Evolutionary conservation across 768 basidiomycete genomes (phyloP), one percentile per base, ranked within the genome.

Genomic region (Hygrophorus russula): DNA sequence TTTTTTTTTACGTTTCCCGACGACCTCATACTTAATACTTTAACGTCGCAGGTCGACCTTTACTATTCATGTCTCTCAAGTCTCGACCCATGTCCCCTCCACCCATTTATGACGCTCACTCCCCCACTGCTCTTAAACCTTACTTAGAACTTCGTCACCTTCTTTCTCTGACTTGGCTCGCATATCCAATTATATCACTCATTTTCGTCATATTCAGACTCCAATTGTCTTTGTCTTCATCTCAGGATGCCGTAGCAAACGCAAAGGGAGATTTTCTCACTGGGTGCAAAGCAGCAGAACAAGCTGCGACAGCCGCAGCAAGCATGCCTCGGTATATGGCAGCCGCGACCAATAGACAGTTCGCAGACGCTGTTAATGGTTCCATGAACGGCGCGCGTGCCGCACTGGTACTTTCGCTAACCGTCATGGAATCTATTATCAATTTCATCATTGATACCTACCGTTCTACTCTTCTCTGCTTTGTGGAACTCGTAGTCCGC

Each of bases 371-470:
- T 1, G 78, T 88, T 45, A 90, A 93, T 52, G 86, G 71, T 11
- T 76, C 80, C 0, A 73, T 96, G 61, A 69, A 81, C 43, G 87
- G 72, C 17, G 82, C 90, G 13, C 81, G 86, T 15, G 77, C 69
- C 8, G 73, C 82, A 5, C 71, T 96, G 41, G 65, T 83, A 29
- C 64, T 88, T 32, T 64, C 87, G 2, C 65, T 97, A 44, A 94
- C 86, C 0, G 67, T 80, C 30, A 82, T 94, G 76, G 89, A 96
- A 57, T 79, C 71, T 0, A 74, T 93, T 54, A 81, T 92, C 62
- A 90, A 87, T 54, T 97, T 98, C 61, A 74, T 96, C 50, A 75
- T 98, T 50, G 84, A 90, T 62, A 76, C 82, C 36, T 98, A 96
- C 57, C 82, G 92, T 32, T 93, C 91, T 2, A 86, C 93, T 2